phyloP scores from a whole-genome alignment of 441 rosid species.

The Gossypium gossypioides region DNA sequence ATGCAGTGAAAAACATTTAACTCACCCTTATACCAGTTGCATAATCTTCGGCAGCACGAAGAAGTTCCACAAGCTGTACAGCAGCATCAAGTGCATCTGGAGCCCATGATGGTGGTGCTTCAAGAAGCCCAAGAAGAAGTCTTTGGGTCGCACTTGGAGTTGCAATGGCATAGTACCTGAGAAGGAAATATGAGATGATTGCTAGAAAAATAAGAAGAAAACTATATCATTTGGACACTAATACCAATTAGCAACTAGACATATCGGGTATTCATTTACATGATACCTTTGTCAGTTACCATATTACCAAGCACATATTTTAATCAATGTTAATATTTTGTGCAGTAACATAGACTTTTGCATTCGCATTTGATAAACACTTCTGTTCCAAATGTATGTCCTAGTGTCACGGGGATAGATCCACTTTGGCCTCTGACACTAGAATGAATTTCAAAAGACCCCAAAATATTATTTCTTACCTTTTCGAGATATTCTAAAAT shows the following conservation, averaged over 20 bases:
- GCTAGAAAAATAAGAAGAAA: background rate
- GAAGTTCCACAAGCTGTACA: slow-evolving; percentile 98
- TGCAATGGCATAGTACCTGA: slow-evolving; percentile 91
- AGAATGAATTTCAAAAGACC: background rate
- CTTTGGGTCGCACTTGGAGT: slow-evolving; percentile 99
- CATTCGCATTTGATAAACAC: background rate
- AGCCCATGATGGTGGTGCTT: slow-evolving; percentile 99
- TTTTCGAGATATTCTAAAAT: background rate
- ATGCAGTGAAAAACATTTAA: slow-evolving; percentile 7
- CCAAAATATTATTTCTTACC: background rate
- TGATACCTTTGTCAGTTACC: background rate
- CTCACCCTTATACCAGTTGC: slow-evolving; percentile 92
- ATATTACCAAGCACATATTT: background rate
- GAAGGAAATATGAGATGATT: slow-evolving; percentile 7
- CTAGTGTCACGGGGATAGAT: too few relatives aligned
- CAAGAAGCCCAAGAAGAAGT: slow-evolving; percentile 92
- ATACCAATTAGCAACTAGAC: background rate
- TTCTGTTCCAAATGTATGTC: background rate
- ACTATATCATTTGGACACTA: slow-evolving; percentile 1
- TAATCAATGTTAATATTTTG: background rate
- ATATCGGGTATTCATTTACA: slow-evolving; percentile 6
- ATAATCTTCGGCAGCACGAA: slow-evolving; percentile 98
- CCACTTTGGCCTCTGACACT: too few relatives aligned
- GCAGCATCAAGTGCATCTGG: slow-evolving; percentile 99
- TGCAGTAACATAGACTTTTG: background rate